Evolutionary conservation across 2,329 filamentous ascomycete species (phyloP), one percentile per base, ranked within the genome.

Genomic region (Penicillium sp.): DNA sequence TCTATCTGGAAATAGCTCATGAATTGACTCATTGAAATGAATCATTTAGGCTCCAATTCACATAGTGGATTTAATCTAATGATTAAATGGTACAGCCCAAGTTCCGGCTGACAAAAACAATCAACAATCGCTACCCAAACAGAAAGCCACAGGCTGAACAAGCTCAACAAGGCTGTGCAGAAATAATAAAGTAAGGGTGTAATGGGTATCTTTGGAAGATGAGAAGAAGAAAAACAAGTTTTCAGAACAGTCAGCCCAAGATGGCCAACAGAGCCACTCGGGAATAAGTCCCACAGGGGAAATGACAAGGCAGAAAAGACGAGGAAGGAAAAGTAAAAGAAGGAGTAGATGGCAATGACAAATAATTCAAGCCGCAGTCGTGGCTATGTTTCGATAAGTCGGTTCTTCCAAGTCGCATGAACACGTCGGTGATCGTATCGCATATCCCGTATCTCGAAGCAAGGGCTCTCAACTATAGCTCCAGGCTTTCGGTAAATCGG

Each of bases 401-500:
- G 15, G 15, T 30, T 30, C 33, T 33, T 23, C 25, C 40, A 35
- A 17, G 13, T 40, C 33, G 41, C 47, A 27, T 37, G 32, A 39
- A 35, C 40, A 45, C 37, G 32, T 50, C 42, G 25, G 33, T 27
- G 27, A 18, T 52, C 51, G 31, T 54, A 45, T 52, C 51, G 30
- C 50, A 37, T 54, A 29, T 46, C 35, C 44, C 46, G 33, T 41
- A 33, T 35, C 29, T 26, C 28, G 17, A 12, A 40, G n/a, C n/a
- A n/a, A 25, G 23, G 6, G 11, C 14, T 16, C 44, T 25, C 35
- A 14, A 41, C 55, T 41, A 60, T 41, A 60, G 43, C 45, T 55
- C 52, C 12, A 59, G 44, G 16, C 57, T 60, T 45, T 63, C 67
- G 12, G 64, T 66, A 44, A 70, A 70, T 30, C 67, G 63, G 50